These are phyloP conservation scores for Penicillium maclennaniae DNA, from an alignment of 495 filamentous ascomycete species.

Conservation along the genomic window DNA sequence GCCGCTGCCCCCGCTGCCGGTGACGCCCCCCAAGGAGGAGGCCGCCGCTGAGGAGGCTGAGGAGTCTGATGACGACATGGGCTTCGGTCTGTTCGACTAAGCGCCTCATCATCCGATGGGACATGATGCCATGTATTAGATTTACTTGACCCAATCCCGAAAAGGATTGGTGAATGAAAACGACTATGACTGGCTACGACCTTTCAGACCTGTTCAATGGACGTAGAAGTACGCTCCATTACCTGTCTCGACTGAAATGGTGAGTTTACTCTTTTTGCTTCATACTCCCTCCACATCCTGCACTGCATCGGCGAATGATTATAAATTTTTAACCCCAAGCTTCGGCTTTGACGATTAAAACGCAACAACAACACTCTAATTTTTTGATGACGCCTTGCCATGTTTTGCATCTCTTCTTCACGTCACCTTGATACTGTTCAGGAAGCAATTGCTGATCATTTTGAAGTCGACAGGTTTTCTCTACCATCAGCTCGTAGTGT, in stretches of 20 bases:
- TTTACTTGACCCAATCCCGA: slow-evolving; percentile 29
- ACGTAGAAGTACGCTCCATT: slow-evolving; percentile 40
- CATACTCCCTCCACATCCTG: background rate
- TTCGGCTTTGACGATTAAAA: slow-evolving; percentile 49
- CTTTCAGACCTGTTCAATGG: slow-evolving; percentile 30
- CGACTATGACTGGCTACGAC: slow-evolving; percentile 31
- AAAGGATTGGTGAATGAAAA: slow-evolving; percentile 32
- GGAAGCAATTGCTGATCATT: slow-evolving; percentile 29
- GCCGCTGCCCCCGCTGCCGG: slow-evolving; percentile 44
- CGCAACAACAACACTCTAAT: slow-evolving; percentile 63
- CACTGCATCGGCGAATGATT: slow-evolving; percentile 45
- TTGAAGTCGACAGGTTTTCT: slow-evolving; percentile 15
- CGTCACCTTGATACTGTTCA: slow-evolving; percentile 4
- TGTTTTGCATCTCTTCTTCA: slow-evolving; percentile 14
- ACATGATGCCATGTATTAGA: slow-evolving; percentile 44
- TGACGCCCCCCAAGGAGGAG: slow-evolving; percentile 33
- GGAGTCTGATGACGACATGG: slow-evolving; percentile 47
- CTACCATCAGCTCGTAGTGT: slow-evolving; percentile 1
- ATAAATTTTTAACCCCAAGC: slow-evolving; percentile 58
- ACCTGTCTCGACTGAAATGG: slow-evolving; percentile 23
- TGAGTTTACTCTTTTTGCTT: slow-evolving; percentile 23
- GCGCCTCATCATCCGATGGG: slow-evolving; percentile 25
- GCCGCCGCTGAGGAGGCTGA: slow-evolving; percentile 55
- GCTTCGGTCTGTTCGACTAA: slow-evolving; percentile 60
- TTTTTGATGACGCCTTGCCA: slow-evolving; percentile 54